Base-by-base conservation (phyloP, 805 yeast genomes). In the Candida pseudoglaebosa region DNA sequence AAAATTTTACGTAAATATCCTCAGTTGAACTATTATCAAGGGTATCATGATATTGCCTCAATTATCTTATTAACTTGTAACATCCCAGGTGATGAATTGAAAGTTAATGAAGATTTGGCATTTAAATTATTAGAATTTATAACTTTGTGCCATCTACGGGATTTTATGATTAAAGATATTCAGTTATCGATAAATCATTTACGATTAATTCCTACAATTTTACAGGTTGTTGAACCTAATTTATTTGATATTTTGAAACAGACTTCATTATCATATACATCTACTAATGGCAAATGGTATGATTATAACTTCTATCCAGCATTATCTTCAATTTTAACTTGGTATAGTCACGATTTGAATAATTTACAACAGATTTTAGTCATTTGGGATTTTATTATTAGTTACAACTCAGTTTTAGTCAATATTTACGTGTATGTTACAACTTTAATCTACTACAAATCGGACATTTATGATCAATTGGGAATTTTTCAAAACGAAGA, bases 1-100 rank as follows among this genome's bases (percentile, higher is more conserved):
- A 64, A 66, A 14, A 66, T 88, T 2, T 65, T 93, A 10, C 61
- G 87, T 28, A 70, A 67, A 12, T 65, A 81, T 47, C 90, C 90
- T 0, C 51, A 59, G 3, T 63, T 90, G 30, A 68, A 77, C 42
- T 91, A 91, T 59, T 91, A 89, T 57, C 99, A 91, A 61, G 99
- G 99, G 0, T 87, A 75, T 57, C 98, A 91, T 59, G 98, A 93
- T 51, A 67, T 93, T 15, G 89, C 87, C 1, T 71, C 85, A 26
- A 71, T 84, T 4, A 65, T 85, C 5, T 61, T 84, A 4, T 54
- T 82, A 13, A 75, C 82, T 1, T 77, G 79, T 46, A 53, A 50
- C 26, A 51, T 53, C 14, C 34, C 21, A 16, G 2, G 35, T 41
- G 57, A 41, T 7, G 24, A 36, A 22, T 29, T 13, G 28, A 37